Conservation (phyloP, 1,284 basidiomycete genomes). For the Rhodotorula sp. region DNA sequence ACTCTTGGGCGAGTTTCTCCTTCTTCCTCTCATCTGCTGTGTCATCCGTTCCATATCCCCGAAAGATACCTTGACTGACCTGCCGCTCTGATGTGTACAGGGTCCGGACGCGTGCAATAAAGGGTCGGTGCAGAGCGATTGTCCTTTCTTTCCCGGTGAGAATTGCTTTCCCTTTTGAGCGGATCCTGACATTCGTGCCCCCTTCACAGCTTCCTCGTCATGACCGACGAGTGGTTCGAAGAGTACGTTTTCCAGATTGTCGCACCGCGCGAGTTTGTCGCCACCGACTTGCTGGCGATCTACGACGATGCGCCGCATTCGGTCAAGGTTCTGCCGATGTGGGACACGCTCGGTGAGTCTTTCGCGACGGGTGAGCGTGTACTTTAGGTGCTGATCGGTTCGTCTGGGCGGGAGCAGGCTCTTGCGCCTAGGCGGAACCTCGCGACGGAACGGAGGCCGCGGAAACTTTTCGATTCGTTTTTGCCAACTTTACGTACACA, state of each 20-base stretch:
- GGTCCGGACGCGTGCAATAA: constrained; percentile 70
- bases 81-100: neutral
- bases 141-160: neutral
- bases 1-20: constrained; percentile 67
- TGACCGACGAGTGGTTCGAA: constrained; percentile 73
- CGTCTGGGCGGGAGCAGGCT: neutral
- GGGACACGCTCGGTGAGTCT: constrained; percentile 10
- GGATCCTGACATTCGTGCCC: neutral
- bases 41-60: no score
- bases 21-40: neutral
- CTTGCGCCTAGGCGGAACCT: neutral
- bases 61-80: no score
- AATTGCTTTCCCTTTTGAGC: neutral
- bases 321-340: constrained; percentile 4
- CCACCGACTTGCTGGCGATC: constrained; percentile 72
- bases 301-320: constrained; percentile 57
- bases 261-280: constrained; percentile 65
- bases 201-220: constrained; percentile 67
- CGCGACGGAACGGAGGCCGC: no score
- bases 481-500: no score
- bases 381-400: no score
- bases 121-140: constrained; percentile 6
- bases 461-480: no score
- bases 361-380: no score
- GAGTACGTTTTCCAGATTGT: constrained; percentile 86